These are phyloP conservation scores for Suillus lakei DNA, from an alignment of 768 basidiomycete species.

Conservation along the genomic window DNA sequence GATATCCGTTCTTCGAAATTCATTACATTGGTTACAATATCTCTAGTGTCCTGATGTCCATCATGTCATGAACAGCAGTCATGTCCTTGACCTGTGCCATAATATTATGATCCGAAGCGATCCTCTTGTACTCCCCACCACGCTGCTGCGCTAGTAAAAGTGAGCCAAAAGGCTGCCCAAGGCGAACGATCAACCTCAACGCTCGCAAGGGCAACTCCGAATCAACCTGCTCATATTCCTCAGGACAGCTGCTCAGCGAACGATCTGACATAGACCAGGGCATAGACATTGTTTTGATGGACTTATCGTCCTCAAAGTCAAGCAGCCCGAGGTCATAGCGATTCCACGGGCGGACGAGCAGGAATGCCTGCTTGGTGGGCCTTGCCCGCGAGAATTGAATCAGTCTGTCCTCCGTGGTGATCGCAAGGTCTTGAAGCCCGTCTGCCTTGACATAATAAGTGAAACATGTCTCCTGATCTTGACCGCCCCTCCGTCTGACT, in stretches of 20 bases:
- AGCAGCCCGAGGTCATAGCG: not conserved
- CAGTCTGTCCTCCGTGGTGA: not conserved
- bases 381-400: not conserved
- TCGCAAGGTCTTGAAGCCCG: not conserved
- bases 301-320: not conserved
- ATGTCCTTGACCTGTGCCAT: not conserved
- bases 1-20: not conserved
- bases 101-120: not conserved
- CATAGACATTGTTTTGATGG: not conserved
- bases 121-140: not conserved
- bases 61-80: not conserved
- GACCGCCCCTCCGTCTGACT: not conserved
- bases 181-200: not conserved
- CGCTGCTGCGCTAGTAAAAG: not conserved
- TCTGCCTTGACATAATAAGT: not conserved
- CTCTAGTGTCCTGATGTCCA: not conserved
- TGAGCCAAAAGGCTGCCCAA: not conserved
- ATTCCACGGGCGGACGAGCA: not conserved
- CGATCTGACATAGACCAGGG: not conserved
- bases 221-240: not conserved
- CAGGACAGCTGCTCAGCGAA: not conserved
- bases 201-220: not conserved
- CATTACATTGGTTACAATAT: not conserved
- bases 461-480: not conserved
- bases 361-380: not conserved